Evolutionary conservation across 2,329 filamentous ascomycete species (phyloP).

Genomic region (Aspergillus unguis): DNA sequence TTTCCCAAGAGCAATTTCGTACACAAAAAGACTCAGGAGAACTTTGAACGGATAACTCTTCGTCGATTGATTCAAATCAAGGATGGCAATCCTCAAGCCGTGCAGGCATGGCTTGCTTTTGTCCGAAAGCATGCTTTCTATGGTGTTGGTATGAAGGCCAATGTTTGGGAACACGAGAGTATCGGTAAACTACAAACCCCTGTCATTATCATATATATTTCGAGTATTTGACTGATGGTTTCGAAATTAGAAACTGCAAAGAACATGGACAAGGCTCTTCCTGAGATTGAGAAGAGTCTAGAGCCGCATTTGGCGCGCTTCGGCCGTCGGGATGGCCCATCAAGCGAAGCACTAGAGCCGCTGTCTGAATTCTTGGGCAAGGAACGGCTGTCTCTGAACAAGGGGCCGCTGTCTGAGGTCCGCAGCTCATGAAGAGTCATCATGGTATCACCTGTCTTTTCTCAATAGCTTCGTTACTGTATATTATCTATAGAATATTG

Average conservation of each 20-base stretch:
- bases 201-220: background rate
- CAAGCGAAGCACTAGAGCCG: conserved; percentile 19
- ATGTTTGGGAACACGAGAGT: conserved; percentile 83
- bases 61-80: conserved; percentile 86
- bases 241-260: conserved; percentile 36
- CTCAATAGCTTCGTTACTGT: conserved; percentile 1
- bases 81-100: conserved; percentile 82
- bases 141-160: conserved; percentile 98
- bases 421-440: conserved; percentile 22
- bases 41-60: conserved; percentile 88
- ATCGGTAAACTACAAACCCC: conserved; percentile 53
- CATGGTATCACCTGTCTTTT: background rate
- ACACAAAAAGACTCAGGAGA: conserved; percentile 96
- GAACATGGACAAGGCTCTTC: conserved; percentile 38
- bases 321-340: conserved; percentile 36
- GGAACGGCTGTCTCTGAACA: conserved; percentile 36
- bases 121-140: conserved; percentile 88
- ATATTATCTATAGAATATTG: background rate
- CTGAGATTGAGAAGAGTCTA: conserved; percentile 40
- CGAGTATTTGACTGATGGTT: background rate
- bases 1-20: conserved; percentile 86
- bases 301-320: conserved; percentile 41
- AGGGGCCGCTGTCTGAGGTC: conserved; percentile 34
- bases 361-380: conserved; percentile 37
- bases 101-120: conserved; percentile 90